Base-by-base conservation (phyloP, 345 rosid genomes). In the Gossypium mustelinum region DNA sequence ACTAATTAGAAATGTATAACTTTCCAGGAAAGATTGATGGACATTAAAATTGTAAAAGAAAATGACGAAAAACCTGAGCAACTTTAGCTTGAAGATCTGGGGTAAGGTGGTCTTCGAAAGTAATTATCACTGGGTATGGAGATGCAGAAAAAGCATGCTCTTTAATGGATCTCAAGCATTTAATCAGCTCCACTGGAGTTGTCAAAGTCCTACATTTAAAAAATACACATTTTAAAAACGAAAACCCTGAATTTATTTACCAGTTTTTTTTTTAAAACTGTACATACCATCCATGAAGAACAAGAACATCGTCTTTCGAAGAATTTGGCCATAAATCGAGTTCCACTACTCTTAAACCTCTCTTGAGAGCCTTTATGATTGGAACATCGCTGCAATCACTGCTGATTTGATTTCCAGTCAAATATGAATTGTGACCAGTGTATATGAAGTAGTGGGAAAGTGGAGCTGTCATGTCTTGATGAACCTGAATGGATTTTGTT, bases 311-410 rank as follows among this genome's bases (percentile, higher is more conserved):
- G 63, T 89, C 87, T 45, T 83, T 89, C 2, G 83, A 73, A 39
- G 93, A 82, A 84, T 95, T 93, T 1, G 98, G 98, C 99, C 98
- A 93, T 29, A 95, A 79, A 87, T 95, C 99, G 77, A 95, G 84
- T 83, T 95, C 97, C 56, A 95, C 89, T 11, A 90, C 98, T 78
- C 99, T 84, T 44, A 93, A 90, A 48, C 98, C 98, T 85, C 76
- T 83, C 70, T 72, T 76, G 73, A 93, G 74, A 1, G 97, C 94
- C 68, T 88, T 83, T 39, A 90, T 88, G 80, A 91, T 93, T 4
- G 99, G 98, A 54, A 88, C 88, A 34, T 89, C 99, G 68, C 98
- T 95, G 86, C 98, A 91, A 44, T 93, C 92, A 76, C 99, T 95
- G 80, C 90, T 95, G 10, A 95, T 90, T 73, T 95, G 98, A 56